A percentile compares a stretch with the other conserved stretches of the same genome.
Evolutionary conservation across 2,329 filamentous ascomycete genomes (phyloP).

Genomic region (Aspergillus sp.): DNA sequence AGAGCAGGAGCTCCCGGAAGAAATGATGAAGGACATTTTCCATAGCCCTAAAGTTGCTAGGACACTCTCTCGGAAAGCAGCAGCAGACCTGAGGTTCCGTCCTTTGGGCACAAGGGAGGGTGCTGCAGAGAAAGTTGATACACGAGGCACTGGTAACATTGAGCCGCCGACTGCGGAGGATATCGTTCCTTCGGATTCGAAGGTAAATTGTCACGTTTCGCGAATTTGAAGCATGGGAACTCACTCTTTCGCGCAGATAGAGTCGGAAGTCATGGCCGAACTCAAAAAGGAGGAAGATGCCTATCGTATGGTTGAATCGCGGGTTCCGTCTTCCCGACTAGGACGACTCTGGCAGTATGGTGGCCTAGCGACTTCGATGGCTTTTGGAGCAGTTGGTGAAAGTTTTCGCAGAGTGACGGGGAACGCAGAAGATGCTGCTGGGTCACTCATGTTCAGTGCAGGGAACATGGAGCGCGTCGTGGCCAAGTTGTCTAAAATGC

Average conservation of each 20-base stretch:
- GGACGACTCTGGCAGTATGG: constrained; percentile 93
- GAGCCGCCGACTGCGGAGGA: constrained; percentile 21
- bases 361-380: constrained; percentile 90
- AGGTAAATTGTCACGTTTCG: constrained; percentile 7
- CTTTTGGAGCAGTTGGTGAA: constrained; percentile 86
- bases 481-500: constrained; percentile 89
- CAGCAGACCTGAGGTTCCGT: constrained; percentile 10
- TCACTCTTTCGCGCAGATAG: constrained; percentile 16
- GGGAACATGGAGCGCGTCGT: constrained; percentile 93
- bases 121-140: constrained; percentile 16
- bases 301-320: constrained; percentile 81
- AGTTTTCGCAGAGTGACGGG: constrained; percentile 77
- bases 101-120: background rate
- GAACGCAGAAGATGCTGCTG: constrained; percentile 55
- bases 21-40: constrained; percentile 62
- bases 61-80: constrained; percentile 51
- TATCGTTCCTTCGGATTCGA: constrained; percentile 3
- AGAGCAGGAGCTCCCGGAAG: constrained; percentile 53
- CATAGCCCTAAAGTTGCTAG: constrained; percentile 59
- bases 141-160: constrained; percentile 41
- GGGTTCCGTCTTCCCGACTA: constrained; percentile 82
- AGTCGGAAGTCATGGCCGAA: constrained; percentile 18
- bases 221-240: background rate
- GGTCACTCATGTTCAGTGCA: constrained; percentile 83
- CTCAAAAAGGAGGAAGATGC: constrained; percentile 32